These are phyloP conservation scores for Ophiostoma ulmi DNA, from an alignment of 2,329 filamentous ascomycete species.

Conservation along the genomic window DNA sequence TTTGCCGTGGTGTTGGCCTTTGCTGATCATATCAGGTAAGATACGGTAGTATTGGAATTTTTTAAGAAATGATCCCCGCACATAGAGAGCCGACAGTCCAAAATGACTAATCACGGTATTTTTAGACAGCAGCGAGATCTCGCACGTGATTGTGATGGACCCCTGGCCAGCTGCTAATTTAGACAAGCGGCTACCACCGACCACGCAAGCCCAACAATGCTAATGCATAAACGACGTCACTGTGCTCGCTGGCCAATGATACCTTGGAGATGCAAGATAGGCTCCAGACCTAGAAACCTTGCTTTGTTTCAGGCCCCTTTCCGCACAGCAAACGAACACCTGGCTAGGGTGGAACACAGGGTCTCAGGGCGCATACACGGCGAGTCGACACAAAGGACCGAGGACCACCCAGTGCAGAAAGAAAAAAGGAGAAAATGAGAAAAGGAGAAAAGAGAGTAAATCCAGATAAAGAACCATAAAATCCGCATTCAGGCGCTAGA, in stretches of 20 bases:
- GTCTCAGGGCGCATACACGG: background rate
- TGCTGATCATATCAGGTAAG: background rate
- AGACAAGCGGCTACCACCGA: conserved; percentile 11
- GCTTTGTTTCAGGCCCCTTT: conserved; percentile 14
- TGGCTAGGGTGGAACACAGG: background rate
- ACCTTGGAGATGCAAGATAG: background rate
- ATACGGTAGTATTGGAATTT: background rate
- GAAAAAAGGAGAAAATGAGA: too few species aligned
- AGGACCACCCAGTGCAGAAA: too few species aligned
- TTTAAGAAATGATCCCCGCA: background rate
- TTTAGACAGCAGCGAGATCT: background rate
- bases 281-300: background rate
- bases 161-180: background rate
- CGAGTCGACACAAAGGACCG: background rate
- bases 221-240: conserved; percentile 13
- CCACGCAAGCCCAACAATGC: background rate
- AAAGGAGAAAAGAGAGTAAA: background rate
- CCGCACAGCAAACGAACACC: conserved; percentile 10
- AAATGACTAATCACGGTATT: too few species aligned
- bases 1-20: background rate
- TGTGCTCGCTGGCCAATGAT: conserved; percentile 1
- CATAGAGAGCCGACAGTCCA: background rate
- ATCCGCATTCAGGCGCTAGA: background rate
- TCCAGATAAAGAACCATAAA: background rate
- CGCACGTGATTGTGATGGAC: background rate